Evolutionary conservation across 768 basidiomycete genomes (phyloP), one percentile per base, ranked within the genome.

Genomic region (Rhodosporidiobolus sp.): DNA sequence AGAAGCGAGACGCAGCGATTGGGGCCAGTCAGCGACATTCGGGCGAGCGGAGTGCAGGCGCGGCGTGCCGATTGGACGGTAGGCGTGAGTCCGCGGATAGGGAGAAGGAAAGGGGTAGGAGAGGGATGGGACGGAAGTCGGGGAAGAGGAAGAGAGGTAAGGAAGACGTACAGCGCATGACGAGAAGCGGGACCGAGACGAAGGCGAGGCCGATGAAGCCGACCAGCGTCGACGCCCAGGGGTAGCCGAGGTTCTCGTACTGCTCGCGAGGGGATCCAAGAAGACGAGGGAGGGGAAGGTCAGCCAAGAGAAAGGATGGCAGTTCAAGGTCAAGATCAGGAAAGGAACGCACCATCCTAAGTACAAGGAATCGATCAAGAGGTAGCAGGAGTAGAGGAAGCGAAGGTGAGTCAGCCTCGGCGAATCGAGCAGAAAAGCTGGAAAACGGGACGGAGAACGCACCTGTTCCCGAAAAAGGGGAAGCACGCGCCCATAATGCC

Each of bases 401-500:
- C n/a, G n/a, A n/a, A n/a, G n/a, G n/a, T n/a, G n/a, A n/a, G n/a
- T n/a, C n/a, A n/a, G n/a, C n/a, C n/a, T n/a, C n/a, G n/a, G n/a
- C n/a, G n/a, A n/a, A n/a, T n/a, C n/a, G n/a, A n/a, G n/a, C n/a
- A n/a, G n/a, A n/a, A n/a, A n/a, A n/a, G n/a, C n/a, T n/a, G n/a
- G n/a, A n/a, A n/a, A n/a, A n/a, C n/a, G n/a, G n/a, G n/a, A n/a
- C n/a, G n/a, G n/a, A n/a, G n/a, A n/a, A n/a, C n/a, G n/a, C n/a
- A n/a, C n/a, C n/a, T 38, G 52, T 61, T 56, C 0, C 66, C 72
- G 65, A 77, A 77, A 55, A 74, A 69, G 11, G 76, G 67, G 59
- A 69, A 74, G 14, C 16, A 12, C 0, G 64, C 63, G 14, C 64
- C 71, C 49, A 69, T 59, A 38, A 69, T 52, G 64, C 56, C 68